These are phyloP conservation scores for Epithele typhae DNA, from an alignment of 768 basidiomycete species.

Conservation along the genomic window DNA sequence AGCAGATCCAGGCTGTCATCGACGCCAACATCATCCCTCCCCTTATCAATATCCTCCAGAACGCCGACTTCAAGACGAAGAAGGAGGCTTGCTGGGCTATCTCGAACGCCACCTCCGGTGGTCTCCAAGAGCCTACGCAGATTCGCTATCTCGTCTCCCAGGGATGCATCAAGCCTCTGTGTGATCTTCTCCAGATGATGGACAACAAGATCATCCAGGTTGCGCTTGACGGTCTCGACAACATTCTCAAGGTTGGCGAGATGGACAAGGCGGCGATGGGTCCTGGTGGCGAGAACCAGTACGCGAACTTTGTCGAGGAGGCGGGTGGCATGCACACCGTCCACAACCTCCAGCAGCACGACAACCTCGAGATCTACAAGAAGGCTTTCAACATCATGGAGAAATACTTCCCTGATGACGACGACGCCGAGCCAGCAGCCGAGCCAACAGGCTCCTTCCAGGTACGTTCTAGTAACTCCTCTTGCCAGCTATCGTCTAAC, in stretches of 20 bases:
- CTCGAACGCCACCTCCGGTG: slow-evolving; percentile 97
- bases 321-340: slow-evolving; percentile 99
- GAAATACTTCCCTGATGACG: slow-evolving; percentile 98
- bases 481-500: slow-evolving; percentile 1
- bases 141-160: slow-evolving; percentile 97
- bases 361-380: slow-evolving; percentile 99
- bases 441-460: slow-evolving; percentile 68
- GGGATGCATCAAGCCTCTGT: slow-evolving; percentile 98
- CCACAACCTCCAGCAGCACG: slow-evolving; percentile 98
- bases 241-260: slow-evolving; percentile 97
- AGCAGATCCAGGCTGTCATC: slow-evolving; percentile 95
- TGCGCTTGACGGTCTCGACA: slow-evolving; percentile 96
- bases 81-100: slow-evolving; percentile 99
- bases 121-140: slow-evolving; percentile 91
- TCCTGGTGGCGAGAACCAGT: slow-evolving; percentile 84
- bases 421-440: slow-evolving; percentile 82
- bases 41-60: slow-evolving; percentile 94
- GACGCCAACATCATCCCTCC: slow-evolving; percentile 98
- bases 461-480: slow-evolving; percentile 37
- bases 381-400: slow-evolving; percentile 99
- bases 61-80: slow-evolving; percentile 98
- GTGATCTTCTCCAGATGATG: slow-evolving; percentile 95
- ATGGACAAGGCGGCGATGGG: slow-evolving; percentile 83
- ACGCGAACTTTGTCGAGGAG: slow-evolving; percentile 94
- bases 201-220: slow-evolving; percentile 99